These are phyloP conservation scores for Skeletonema marinoi DNA, from an alignment of 108 stramenopile genomes.

Conservation along the genomic window DNA sequence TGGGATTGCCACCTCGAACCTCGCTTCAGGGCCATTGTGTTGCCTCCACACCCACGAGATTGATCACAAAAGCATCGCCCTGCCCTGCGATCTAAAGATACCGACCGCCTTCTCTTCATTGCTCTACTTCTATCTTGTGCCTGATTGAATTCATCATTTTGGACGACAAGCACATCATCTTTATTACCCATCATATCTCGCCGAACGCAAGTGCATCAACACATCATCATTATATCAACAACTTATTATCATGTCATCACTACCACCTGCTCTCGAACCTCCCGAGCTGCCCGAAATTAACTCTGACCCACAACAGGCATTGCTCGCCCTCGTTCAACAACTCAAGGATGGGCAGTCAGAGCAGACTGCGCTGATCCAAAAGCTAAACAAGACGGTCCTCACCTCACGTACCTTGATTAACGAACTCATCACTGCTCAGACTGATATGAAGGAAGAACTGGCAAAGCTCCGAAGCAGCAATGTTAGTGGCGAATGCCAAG, in stretches of 20 bases:
- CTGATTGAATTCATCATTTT: not conserved
- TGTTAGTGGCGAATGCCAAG: not conserved
- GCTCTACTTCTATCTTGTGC: not conserved
- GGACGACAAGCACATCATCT: not conserved
- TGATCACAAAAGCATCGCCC: too few relatives aligned
- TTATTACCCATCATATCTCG: not conserved
- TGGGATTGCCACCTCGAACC: not conserved
- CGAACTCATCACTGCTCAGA: conserved; percentile 25
- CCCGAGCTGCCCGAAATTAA: not conserved
- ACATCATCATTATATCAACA: not conserved
- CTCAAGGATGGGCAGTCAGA: conserved; percentile 25
- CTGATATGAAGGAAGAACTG: conserved; percentile 29
- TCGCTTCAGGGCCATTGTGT: not conserved
- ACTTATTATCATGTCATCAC: not conserved
- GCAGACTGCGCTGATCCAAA: conserved; percentile 26
- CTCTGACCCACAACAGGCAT: conserved; percentile 8
- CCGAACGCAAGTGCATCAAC: not conserved
- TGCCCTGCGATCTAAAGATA: not conserved
- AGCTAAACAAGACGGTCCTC: conserved; percentile 25
- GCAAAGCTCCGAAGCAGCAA: not conserved
- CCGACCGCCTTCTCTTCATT: not conserved
- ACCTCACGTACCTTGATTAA: conserved; percentile 29
- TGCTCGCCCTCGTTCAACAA: conserved; percentile 4
- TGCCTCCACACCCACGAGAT: not conserved
- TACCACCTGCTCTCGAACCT: not conserved